Evolutionary conservation across 2,329 filamentous ascomycete genomes (phyloP).

Genomic region (Cordyceps cicadae): DNA sequence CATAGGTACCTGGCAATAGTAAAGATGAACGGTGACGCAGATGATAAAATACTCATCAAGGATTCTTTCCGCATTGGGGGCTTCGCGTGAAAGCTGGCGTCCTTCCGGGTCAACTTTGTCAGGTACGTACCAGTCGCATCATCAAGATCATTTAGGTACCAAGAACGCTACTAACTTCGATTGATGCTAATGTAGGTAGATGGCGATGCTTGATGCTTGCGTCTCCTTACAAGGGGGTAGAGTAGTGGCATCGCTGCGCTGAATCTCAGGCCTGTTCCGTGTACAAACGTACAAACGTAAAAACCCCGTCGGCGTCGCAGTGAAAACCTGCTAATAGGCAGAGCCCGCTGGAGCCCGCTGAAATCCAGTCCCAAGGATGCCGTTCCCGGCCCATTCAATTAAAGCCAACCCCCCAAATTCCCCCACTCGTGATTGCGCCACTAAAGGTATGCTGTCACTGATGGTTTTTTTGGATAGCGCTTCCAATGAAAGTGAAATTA

Average conservation of each 20-base stretch:
- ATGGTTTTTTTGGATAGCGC: too few species aligned
- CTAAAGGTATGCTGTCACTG: too few species aligned
- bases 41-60: not conserved
- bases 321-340: not conserved
- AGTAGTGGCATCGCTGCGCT: not conserved
- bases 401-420: too few species aligned
- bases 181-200: too few species aligned
- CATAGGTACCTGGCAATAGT: not conserved
- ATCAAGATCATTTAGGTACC: too few species aligned
- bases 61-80: not conserved
- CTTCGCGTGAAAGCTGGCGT: not conserved
- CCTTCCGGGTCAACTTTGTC: not conserved
- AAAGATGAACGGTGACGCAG: not conserved
- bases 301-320: not conserved
- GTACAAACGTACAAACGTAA: too few species aligned
- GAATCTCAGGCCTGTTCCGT: not conserved
- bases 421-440: too few species aligned
- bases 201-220: conserved; percentile 1
- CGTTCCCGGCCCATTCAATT: too few species aligned
- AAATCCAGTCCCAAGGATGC: too few species aligned
- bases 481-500: too few species aligned
- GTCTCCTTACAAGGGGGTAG: not conserved
- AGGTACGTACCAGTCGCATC: too few species aligned
- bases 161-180: too few species aligned
- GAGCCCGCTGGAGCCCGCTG: not conserved